Evolutionary conservation across 2,329 filamentous ascomycete genomes (phyloP).

Genomic region (Xylariaceae sp.): DNA sequence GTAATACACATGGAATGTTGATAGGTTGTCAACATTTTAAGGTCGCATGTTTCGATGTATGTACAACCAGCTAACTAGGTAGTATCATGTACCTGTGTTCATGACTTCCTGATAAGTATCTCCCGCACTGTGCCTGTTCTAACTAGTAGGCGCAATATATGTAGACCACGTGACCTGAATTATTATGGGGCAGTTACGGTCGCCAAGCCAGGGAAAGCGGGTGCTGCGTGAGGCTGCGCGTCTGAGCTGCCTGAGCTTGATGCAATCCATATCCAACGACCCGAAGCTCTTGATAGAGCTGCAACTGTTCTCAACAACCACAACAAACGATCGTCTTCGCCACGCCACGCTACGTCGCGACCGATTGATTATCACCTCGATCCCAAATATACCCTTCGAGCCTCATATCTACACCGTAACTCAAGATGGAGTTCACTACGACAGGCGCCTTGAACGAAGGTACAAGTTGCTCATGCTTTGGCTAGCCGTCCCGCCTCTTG

Average conservation of each 20-base stretch:
- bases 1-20: too few relatives aligned
- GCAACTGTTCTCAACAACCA: background rate
- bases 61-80: too few relatives aligned
- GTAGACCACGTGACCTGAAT: background rate
- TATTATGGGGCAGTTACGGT: constrained; percentile 15
- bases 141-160: background rate
- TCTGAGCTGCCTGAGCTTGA: constrained; percentile 42
- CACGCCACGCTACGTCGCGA: background rate
- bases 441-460: constrained; percentile 70
- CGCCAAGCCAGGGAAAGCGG: constrained; percentile 14
- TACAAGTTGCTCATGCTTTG: constrained; percentile 43
- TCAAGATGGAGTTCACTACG: constrained; percentile 67
- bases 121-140: too few relatives aligned
- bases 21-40: too few relatives aligned
- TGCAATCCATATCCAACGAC: constrained; percentile 23
- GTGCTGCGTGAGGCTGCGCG: constrained; percentile 38
- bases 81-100: too few relatives aligned
- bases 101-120: too few relatives aligned
- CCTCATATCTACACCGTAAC: background rate
- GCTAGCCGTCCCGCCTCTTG: constrained; percentile 29
- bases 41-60: too few relatives aligned
- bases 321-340: background rate
- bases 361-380: constrained; percentile 18
- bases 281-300: constrained; percentile 12
- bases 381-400: background rate